Conservation (phyloP, 2,329 filamentous ascomycete species). For the Microdochium paspali region DNA sequence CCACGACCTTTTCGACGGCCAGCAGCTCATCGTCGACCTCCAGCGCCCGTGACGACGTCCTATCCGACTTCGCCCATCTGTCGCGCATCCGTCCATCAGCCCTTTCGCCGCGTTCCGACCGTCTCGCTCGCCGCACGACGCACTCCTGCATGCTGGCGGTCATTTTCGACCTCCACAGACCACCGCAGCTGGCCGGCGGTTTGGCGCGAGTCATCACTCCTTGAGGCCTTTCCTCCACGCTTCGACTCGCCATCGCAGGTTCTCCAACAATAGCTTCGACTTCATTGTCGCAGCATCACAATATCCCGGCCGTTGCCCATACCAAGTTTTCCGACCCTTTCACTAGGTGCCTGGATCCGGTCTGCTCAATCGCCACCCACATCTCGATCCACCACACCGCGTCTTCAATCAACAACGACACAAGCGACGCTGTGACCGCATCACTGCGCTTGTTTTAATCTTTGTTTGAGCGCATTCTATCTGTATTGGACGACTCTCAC, state of each 20-base stretch:
- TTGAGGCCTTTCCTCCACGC: neutral
- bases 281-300: constrained; percentile 1
- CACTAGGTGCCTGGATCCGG: neutral
- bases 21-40: neutral
- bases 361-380: neutral
- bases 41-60: neutral
- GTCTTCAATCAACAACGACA: neutral
- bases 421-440: neutral
- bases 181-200: constrained; percentile 26
- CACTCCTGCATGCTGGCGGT: constrained; percentile 22
- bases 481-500: neutral
- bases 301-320: neutral
- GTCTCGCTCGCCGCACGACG: neutral
- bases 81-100: constrained; percentile 1
- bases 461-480: neutral
- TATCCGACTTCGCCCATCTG: neutral
- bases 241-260: neutral
- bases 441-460: neutral
- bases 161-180: constrained; percentile 21
- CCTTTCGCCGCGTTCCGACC: neutral
- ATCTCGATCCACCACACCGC: neutral
- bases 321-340: constrained; percentile 1
- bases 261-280: neutral
- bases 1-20: neutral
- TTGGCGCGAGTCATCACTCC: constrained; percentile 25